These are phyloP conservation scores for Eustoma russellianum DNA, from an alignment of 257 asterid genomes.

Conservation along the genomic window DNA sequence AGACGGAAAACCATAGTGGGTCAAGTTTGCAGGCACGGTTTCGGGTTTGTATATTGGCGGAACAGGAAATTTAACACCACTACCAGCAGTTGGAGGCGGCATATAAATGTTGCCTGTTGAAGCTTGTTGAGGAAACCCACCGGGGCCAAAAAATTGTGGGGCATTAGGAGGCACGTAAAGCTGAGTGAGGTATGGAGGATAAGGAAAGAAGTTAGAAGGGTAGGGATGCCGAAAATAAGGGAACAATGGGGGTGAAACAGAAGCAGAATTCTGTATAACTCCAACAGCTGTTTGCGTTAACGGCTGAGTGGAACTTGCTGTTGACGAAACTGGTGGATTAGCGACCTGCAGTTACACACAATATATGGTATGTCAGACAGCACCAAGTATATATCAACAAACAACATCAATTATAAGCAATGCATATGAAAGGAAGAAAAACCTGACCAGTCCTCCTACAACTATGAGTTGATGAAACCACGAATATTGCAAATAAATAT, in stretches of 20 bases:
- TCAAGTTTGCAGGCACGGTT: conserved; percentile 25
- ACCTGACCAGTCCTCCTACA: no score
- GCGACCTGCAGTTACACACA: conserved; percentile 24
- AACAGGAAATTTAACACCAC: conserved; percentile 39
- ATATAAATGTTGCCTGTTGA: conserved; percentile 33
- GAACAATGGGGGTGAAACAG: conserved; percentile 37
- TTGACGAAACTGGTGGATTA: conserved; percentile 26
- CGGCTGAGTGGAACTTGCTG: conserved; percentile 27
- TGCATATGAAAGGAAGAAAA: no score
- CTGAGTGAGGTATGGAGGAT: conserved; percentile 45
- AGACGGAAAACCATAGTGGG: conserved; percentile 40
- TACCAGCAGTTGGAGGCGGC: conserved; percentile 32
- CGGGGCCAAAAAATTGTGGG: conserved; percentile 41
- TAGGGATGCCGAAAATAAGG: conserved; percentile 45
- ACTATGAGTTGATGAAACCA: no score
- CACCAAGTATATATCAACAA: background rate
- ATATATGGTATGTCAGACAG: no score
- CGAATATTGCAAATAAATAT: no score
- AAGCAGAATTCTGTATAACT: conserved; percentile 29
- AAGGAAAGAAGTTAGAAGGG: conserved; percentile 43
- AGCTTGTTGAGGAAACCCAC: conserved; percentile 47
- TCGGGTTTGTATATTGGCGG: conserved; percentile 36
- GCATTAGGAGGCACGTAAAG: conserved; percentile 41
- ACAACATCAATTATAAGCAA: no score
- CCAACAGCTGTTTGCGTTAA: conserved; percentile 27